Evolutionary conservation across 257 asterid genomes (phyloP), one percentile per base, ranked within the genome.

Genomic region (Ocimum tenuiflorum): DNA sequence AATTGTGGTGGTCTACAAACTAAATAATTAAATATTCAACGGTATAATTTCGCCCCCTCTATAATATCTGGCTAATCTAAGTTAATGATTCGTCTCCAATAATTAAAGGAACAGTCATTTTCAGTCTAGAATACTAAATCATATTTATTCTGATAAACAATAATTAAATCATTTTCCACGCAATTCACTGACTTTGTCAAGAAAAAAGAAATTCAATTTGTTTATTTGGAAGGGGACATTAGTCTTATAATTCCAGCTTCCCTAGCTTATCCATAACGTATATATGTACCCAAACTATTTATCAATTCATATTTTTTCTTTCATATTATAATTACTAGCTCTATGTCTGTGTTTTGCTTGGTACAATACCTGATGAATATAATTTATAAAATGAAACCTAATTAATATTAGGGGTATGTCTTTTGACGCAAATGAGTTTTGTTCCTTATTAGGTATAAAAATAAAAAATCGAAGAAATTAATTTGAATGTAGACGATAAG

Each of bases 261-360:
- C 43, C 59, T 52, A 63, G n/a, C 78, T 63, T 73, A 73, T 77
- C 78, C 73, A 41, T 56, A 64, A 66, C 69, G 13, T 8, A 8
- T 10, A 38, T 38, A 38, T n/a, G n/a, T 38, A 38, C 45, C 38
- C 57, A 62, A 55, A 49, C 49, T 55, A 65, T 76, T 58, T 57
- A 48, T 75, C 17, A 9, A 8, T 75, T 24, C 0, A 2, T 49
- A 43, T 39, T 65, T 64, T 42, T 63, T n/a, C n/a, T 19, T 39
- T 24, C 38, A 64, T 56, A 41, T 1, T 41, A 47, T 52, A 43
- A 52, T 27, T n/a, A n/a, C n/a, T n/a, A n/a, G n/a, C n/a, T n/a
- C n/a, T n/a, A n/a, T n/a, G n/a, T n/a, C n/a, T n/a, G n/a, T n/a
- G n/a, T n/a, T n/a, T n/a, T n/a, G n/a, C n/a, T n/a, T n/a, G n/a